Evolutionary conservation across 2,329 filamentous ascomycete genomes (phyloP), one percentile per base, ranked within the genome.

Genomic region (Trichoderma hamatum): DNA sequence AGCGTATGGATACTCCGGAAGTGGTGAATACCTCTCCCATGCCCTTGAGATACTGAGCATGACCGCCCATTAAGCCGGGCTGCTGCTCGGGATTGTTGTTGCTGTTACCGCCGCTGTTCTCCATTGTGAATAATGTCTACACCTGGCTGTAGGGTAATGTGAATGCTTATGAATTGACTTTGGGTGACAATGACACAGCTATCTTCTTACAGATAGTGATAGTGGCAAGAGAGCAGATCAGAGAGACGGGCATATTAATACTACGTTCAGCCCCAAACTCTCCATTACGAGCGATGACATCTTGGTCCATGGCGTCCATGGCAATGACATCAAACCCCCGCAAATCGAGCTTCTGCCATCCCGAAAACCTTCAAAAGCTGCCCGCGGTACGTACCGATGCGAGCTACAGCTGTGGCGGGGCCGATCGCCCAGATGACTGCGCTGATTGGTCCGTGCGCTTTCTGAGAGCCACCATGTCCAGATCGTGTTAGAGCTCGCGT

Each of bases 41-140:
- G 64, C 90, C 90, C 75, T 92, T 92, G 74, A 88, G 84, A 74
- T 91, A 92, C 75, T 91, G 87, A 36, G 84, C 88, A 76, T 92
- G 90, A 52, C 86, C 84, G 69, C 84, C 82, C 54, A 92, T 75
- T 72, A 92, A 88, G 55, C 88, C 84, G 24, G 89, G 86, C 70
- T 87, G 81, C 70, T 83, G 77, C 49, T 77, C 39, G 39, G 39
- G 72, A 14, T 39, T 67, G 32, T 73, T 72, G 70, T 49, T 65
- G 70, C 72, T 78, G 74, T 36, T 60, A 5, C 21, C 30, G 39
- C 16, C 19, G 39, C 39, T 75, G 70, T 76, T 76, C 32, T 77
- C 72, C 71, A 77, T 77, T 63, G 63, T 77, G 74, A 55, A 32
- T 32, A n/a, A 59, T 51, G 43, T 24, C 26, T 11, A 24, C 39